Conservation (phyloP, 345 rosid genomes). For the Rubroshorea leprosula region DNA sequence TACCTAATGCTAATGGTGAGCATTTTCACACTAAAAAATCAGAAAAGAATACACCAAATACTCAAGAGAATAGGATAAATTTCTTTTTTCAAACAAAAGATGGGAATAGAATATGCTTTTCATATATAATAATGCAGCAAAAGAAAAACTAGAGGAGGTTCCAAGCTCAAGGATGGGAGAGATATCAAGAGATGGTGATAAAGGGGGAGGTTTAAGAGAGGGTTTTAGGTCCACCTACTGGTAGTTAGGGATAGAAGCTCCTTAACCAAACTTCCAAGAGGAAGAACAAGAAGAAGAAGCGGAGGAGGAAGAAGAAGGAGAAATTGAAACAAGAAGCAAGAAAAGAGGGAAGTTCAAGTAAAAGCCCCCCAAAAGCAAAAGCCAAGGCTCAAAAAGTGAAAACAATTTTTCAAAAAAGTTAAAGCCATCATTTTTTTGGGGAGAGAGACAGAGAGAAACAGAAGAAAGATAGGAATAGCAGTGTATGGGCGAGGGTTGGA, state of each 20-base stretch:
- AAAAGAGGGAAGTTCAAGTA: constrained; percentile 33
- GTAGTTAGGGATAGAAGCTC: constrained; percentile 72
- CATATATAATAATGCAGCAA: constrained; percentile 60
- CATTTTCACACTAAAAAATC: constrained; percentile 10
- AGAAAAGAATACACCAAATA: constrained; percentile 9
- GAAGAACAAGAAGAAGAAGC: constrained; percentile 7
- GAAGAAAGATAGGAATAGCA: background rate
- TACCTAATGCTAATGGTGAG: constrained; percentile 34
- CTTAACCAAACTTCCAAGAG: constrained; percentile 49
- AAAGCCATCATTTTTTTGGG: constrained; percentile 21
- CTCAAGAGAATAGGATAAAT: constrained; percentile 14
- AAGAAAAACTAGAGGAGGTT: constrained; percentile 34
- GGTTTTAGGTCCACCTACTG: constrained; percentile 98
- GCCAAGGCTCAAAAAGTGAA: constrained; percentile 7
- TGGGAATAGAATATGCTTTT: constrained; percentile 29
- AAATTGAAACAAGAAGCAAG: constrained; percentile 15
- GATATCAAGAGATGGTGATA: constrained; percentile 16
- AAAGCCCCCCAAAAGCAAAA: constrained; percentile 15
- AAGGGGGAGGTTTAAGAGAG: constrained; percentile 38
- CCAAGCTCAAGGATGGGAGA: constrained; percentile 45
- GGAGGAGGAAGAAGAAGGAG: constrained; percentile 13
- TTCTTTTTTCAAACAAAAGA: background rate
- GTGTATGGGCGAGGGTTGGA: constrained; percentile 17
- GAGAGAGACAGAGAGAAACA: constrained; percentile 9
- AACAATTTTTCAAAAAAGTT: constrained; percentile 9